These are phyloP conservation scores for Wickerhamiella slavikovae DNA, from an alignment of 805 yeast genomes.

Conservation along the genomic window DNA sequence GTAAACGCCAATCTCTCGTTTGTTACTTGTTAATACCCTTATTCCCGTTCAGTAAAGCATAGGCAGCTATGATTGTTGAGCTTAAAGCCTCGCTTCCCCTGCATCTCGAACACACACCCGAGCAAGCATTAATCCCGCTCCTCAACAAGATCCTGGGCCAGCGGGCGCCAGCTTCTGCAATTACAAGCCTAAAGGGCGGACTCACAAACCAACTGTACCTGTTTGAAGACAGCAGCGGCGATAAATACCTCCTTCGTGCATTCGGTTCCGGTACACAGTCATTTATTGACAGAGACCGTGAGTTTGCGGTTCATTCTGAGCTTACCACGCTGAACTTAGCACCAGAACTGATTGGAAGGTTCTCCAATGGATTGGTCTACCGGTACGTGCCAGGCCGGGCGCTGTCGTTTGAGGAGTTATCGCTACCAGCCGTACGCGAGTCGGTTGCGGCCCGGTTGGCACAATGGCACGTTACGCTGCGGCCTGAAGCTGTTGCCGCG, in stretches of 20 bases:
- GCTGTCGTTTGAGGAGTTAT: conserved; percentile 32
- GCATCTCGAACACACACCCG: no score
- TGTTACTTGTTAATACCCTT: no score
- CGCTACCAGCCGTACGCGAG: conserved; percentile 27
- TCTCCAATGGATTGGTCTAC: conserved; percentile 53
- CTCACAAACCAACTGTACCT: conserved; percentile 19
- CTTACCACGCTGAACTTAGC: conserved; percentile 41
- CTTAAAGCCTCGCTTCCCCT: no score
- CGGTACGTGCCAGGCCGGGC: conserved; percentile 50
- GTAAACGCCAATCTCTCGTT: no score
- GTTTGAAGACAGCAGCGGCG: conserved; percentile 9
- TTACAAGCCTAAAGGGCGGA: conserved; percentile 16
- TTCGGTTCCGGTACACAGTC: conserved; percentile 56
- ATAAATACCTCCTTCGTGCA: conserved; percentile 32
- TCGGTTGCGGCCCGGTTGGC: conserved; percentile 47
- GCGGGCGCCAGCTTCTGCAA: neutral
- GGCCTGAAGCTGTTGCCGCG: conserved; percentile 13
- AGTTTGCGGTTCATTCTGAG: conserved; percentile 47
- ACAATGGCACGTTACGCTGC: conserved; percentile 40
- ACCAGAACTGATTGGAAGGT: conserved; percentile 45
- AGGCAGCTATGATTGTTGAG: no score
- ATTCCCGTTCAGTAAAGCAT: no score
- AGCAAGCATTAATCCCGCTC: no score
- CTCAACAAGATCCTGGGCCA: no score
- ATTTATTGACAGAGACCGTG: conserved; percentile 56